Base-by-base conservation (phyloP, 345 rosid genomes). In the Pelargonium nanum region DNA sequence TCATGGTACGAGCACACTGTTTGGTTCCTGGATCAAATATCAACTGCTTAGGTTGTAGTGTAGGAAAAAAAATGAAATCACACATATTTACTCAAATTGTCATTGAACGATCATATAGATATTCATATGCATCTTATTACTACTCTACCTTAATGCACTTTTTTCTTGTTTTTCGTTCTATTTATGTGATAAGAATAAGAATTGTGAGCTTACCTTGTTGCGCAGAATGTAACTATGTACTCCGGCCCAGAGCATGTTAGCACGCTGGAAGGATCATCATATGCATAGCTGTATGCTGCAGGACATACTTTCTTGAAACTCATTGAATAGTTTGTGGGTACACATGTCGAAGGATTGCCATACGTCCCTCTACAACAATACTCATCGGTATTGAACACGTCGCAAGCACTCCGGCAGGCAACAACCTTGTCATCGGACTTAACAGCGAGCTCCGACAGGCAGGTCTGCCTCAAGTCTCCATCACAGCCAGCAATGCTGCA, bases 401-500 rank as follows among this genome's bases (percentile, higher is more conserved):
- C 72, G 12, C 88, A 85, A 0, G 88, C 86, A 22, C 92, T 85
- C 17, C 77, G 62, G 67, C 92, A 83, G 2, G 80, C 92, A 0
- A 72, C 60, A 25, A 81, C 83, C 78, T 89, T 84, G 2, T 93
- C 96, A 1, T 77, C 77, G 0, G 71, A 50, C 68, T 82, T 89
- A 0, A 72, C 68, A 0, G 91, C 69, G 5, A 92, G 80, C 61
- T 92, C 93, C 1, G 69, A 21, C 3, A 95, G 98, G 55, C 98
- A 92, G 6, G 0, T 59, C 0, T 52, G 0, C 59, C 93, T 75
- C 22, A 87, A 5, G 67, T 92, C 98, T 0, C 75, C 72, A 13
- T 75, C 76, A 20, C 98, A 92, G 0, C 97, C 95, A 0, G 87
- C 81, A 1, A 65, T 22, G 22, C 81, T 75, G 25, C 98, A 92